Evolutionary conservation across 2,329 filamentous ascomycete genomes (phyloP).

Genomic region (Pseudogymnoascus sp.): DNA sequence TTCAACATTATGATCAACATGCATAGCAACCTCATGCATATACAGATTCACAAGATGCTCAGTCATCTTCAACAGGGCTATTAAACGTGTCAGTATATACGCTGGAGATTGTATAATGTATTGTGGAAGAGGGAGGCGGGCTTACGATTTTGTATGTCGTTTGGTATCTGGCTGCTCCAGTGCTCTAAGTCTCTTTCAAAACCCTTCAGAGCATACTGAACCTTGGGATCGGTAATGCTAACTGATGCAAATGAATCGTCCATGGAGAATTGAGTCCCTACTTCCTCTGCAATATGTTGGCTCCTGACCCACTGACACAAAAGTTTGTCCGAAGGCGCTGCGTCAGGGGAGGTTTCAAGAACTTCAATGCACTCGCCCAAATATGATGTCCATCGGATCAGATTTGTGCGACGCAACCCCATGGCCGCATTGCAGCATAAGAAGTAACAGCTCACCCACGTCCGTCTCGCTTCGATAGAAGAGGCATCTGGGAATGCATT

Average conservation of each 20-base stretch:
- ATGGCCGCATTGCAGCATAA: conserved; percentile 34
- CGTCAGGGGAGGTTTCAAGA: conserved; percentile 33
- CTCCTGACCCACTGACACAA: conserved; percentile 35
- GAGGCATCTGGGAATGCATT: conserved; percentile 27
- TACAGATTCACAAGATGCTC: conserved; percentile 46
- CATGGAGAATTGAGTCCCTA: conserved; percentile 48
- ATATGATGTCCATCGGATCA: conserved; percentile 35
- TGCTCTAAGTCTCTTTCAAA: conserved; percentile 44
- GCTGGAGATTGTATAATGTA: conserved; percentile 8
- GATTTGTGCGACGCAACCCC: conserved; percentile 35
- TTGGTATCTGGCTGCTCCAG: conserved; percentile 36
- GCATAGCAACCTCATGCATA: conserved; percentile 50
- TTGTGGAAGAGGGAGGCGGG: conserved; percentile 9
- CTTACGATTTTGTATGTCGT: conserved; percentile 27
- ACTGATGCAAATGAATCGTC: conserved; percentile 32
- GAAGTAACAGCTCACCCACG: conserved; percentile 29
- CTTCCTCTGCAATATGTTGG: conserved; percentile 45
- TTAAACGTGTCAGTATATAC: not conserved
- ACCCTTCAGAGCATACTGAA: conserved; percentile 44
- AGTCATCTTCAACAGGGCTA: conserved; percentile 41
- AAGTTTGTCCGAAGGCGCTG: conserved; percentile 31
- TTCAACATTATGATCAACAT: conserved; percentile 46
- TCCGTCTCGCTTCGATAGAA: conserved; percentile 26
- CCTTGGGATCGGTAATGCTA: conserved; percentile 44
- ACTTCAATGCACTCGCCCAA: conserved; percentile 36